Evolutionary conservation across 306 rosid species (phyloP).

Genomic region (Vigna trinervia): DNA sequence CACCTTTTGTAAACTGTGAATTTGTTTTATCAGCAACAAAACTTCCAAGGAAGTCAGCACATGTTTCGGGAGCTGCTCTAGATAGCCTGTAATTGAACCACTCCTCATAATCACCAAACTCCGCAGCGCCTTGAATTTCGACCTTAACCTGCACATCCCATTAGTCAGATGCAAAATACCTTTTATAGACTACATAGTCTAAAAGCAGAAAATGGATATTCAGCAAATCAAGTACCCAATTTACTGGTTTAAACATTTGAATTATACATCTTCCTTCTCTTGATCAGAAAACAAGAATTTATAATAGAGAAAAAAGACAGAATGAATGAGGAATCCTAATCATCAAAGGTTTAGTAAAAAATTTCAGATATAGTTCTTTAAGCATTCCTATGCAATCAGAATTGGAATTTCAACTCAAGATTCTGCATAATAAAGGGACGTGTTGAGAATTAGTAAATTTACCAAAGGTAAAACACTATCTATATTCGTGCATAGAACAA

Average conservation of each 20-base stretch:
- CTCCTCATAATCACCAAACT: slow-evolving; percentile 86
- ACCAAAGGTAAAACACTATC: not conserved
- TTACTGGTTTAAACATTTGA: not conserved
- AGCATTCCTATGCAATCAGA: not conserved
- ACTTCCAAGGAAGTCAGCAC: slow-evolving; percentile 94
- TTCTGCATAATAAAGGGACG: not conserved
- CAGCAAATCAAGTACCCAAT: not conserved
- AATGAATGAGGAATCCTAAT: not conserved
- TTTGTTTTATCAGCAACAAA: slow-evolving; percentile 75
- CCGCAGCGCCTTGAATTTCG: slow-evolving; percentile 76
- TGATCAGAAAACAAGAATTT: not conserved
- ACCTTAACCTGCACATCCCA: slow-evolving; percentile 74
- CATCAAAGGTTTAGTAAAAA: not conserved
- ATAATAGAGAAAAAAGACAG: not conserved
- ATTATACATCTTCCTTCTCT: not conserved
- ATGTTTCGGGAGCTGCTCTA: slow-evolving; percentile 98
- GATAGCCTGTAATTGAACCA: slow-evolving; percentile 96
- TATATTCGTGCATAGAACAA: not conserved
- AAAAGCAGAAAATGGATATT: slow-evolving; percentile 14
- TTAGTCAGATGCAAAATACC: slow-evolving; percentile 28
- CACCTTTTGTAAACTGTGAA: slow-evolving; percentile 75
- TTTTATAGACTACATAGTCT: not conserved
- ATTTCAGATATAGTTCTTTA: not conserved
- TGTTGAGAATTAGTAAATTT: not conserved
- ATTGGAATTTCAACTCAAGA: not conserved